Conservation (phyloP, 1,139 yeast genomes). For the Arxiozyma slooffiae region DNA sequence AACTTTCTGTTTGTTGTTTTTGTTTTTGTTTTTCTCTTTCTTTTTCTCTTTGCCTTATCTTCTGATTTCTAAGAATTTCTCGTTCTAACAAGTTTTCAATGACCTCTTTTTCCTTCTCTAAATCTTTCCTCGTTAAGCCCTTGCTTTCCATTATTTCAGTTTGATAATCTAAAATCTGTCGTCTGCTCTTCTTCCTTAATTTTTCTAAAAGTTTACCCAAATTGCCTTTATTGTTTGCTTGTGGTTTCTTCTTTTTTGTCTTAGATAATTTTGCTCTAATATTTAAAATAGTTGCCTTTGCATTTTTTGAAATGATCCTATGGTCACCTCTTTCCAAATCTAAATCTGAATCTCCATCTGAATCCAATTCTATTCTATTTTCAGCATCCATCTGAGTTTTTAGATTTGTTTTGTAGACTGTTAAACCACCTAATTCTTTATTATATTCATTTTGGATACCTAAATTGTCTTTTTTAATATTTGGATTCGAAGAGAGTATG, state of each 20-base stretch:
- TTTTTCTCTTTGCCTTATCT: conserved; percentile 44
- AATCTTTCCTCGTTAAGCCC: conserved; percentile 24
- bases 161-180: conserved; percentile 29
- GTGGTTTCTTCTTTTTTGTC: conserved; percentile 10
- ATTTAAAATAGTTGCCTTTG: conserved; percentile 32
- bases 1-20: conserved; percentile 20
- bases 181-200: conserved; percentile 27
- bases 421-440: conserved; percentile 8
- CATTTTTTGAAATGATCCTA: conserved; percentile 10
- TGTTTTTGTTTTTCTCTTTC: conserved; percentile 33
- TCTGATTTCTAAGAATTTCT: conserved; percentile 48
- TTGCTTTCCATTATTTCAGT: conserved; percentile 20
- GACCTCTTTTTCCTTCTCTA: conserved; percentile 28
- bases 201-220: conserved; percentile 22
- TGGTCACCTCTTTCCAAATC: conserved; percentile 5
- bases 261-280: conserved; percentile 32
- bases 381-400: conserved; percentile 10
- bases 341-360: conserved; percentile 17
- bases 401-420: conserved; percentile 16
- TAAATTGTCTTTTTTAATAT: not conserved
- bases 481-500: not conserved
- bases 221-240: conserved; percentile 13
- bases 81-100: conserved; percentile 49
- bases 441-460: not conserved
- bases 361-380: conserved; percentile 13